phyloP scores from a whole-genome alignment of 2,329 filamentous ascomycete genomes.

The Aureobasidium melanogenum region DNA sequence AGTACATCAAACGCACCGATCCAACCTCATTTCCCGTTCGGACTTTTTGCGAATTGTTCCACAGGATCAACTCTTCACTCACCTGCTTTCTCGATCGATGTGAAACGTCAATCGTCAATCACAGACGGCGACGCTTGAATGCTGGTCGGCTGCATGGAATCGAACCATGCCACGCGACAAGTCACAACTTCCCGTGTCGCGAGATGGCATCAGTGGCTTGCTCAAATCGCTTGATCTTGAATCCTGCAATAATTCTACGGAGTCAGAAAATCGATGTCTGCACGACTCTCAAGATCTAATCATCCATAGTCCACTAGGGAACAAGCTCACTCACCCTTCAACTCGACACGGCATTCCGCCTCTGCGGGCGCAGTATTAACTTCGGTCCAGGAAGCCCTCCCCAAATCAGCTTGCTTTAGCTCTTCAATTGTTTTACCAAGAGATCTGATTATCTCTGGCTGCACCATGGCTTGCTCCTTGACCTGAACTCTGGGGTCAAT shows the following conservation, averaged over 20 bases:
- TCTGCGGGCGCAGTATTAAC: not conserved
- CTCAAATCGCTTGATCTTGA: not conserved
- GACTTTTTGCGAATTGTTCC: constrained; percentile 6
- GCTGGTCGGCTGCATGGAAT: constrained; percentile 4
- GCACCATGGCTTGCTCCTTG: not conserved
- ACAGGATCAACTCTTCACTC: not conserved
- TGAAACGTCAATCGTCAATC: constrained; percentile 5
- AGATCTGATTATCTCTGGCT: not conserved
- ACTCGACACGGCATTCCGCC: not conserved
- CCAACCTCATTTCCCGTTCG: constrained; percentile 10
- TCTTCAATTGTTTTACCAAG: not conserved
- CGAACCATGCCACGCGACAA: constrained; percentile 10
- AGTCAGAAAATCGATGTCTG: not conserved
- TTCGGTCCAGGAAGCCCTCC: not conserved
- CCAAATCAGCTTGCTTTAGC: not conserved
- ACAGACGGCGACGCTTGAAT: not conserved
- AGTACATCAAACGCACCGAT: not conserved
- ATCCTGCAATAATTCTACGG: not conserved
- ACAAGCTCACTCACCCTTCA: not conserved
- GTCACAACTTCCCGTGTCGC: constrained; percentile 5
- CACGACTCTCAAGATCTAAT: not conserved
- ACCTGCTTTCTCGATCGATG: not conserved
- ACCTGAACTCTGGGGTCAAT: not conserved
- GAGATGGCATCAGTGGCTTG: constrained; percentile 10
- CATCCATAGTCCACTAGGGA: not conserved